Base-by-base conservation (phyloP, 225 moss, liverwort and hornwort species). In the Rhytidiadelphus loreus region DNA sequence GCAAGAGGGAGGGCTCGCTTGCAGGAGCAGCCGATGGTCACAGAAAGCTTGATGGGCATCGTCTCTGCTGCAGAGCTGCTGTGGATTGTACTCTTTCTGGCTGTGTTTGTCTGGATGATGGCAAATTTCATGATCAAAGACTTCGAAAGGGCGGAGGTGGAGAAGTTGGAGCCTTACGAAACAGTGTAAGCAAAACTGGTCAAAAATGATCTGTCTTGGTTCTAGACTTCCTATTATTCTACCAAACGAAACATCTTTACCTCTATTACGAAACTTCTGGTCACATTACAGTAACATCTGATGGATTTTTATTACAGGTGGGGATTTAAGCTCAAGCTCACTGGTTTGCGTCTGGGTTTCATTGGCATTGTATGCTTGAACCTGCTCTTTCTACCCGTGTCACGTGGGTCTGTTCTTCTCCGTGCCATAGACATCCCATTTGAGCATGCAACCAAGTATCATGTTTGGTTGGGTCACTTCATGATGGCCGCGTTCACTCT, bases 391-490 rank as follows among this genome's bases (percentile, higher is more conserved):
- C 86, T 98, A 52, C 98, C 98, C 72, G 96, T 98, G 65, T 72
- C 97, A 53, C 94, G 98, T 48, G 98, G 98, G 78, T 98, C 98
- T 85, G 95, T 95, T 62, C 91, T 98, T 80, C 93, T 97, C n/a
- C 96, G 97, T 59, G 94, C 96, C 56, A 85, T 96, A 39, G 97
- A 97, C 88, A 95, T 98, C 59, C 96, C 98, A 33, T 97, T 98
- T 79, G 98, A 98, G 89, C 98, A 98, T 90, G 98, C 98, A 52
- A 91, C 94, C 50, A 97, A 96, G 72, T 98, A 98, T 80, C 98
- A 89, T 87, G 95, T 96, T 44, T 98, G 98, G 98, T 92, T 98
- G 88, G 98, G 98, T 25, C 96, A 98, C 90, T 97, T 97, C 89
- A 96, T 94, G 88, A 97, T 98, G 98, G n/a, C 61, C 32, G n/a